Conservation (phyloP, 1,284 basidiomycete genomes). For the Leccinum fallax region DNA sequence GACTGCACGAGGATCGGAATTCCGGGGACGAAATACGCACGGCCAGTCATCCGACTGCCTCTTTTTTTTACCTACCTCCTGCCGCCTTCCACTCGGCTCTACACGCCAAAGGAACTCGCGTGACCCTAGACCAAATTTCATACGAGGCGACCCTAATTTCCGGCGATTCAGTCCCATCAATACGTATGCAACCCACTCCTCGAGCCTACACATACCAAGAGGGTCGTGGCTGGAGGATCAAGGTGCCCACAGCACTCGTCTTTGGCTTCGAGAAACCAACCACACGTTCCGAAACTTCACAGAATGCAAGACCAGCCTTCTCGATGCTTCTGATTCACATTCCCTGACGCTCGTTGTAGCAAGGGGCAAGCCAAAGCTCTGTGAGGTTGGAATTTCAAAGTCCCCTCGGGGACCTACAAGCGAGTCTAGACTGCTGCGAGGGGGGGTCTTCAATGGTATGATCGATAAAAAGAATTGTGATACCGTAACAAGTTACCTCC, state of each 20-base stretch:
- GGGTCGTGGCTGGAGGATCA: constrained; percentile 23
- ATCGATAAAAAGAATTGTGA: constrained; percentile 15
- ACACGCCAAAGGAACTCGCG: constrained; percentile 15
- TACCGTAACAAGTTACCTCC: constrained; percentile 21
- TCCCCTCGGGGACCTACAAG: constrained; percentile 40
- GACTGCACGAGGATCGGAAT: constrained; percentile 2
- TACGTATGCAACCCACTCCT: constrained; percentile 5
- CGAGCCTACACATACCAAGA: constrained; percentile 20
- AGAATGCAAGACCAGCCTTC: constrained; percentile 39
- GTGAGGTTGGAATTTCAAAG: constrained; percentile 49
- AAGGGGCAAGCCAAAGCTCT: constrained; percentile 43
- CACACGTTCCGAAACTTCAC: constrained; percentile 39
- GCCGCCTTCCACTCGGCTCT: constrained; percentile 3
- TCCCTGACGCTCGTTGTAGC: constrained; percentile 46
- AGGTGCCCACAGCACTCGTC: constrained; percentile 1
- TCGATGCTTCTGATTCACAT: constrained; percentile 47
- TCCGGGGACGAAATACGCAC: constrained; percentile 11
- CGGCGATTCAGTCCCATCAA: constrained; percentile 13
- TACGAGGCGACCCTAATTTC: constrained; percentile 24
- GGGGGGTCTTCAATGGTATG: constrained; percentile 13
- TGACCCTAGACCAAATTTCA: constrained; percentile 21
- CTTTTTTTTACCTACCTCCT: constrained; percentile 6
- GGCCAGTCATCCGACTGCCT: constrained; percentile 4
- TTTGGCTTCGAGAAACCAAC: constrained; percentile 48
- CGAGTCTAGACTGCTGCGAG: constrained; percentile 32